Percentiles rank a stretch among this genome's conserved stretches.
phyloP scores from a whole-genome alignment of 2,329 filamentous ascomycete species.

The Aspergillus aculeatinus region DNA sequence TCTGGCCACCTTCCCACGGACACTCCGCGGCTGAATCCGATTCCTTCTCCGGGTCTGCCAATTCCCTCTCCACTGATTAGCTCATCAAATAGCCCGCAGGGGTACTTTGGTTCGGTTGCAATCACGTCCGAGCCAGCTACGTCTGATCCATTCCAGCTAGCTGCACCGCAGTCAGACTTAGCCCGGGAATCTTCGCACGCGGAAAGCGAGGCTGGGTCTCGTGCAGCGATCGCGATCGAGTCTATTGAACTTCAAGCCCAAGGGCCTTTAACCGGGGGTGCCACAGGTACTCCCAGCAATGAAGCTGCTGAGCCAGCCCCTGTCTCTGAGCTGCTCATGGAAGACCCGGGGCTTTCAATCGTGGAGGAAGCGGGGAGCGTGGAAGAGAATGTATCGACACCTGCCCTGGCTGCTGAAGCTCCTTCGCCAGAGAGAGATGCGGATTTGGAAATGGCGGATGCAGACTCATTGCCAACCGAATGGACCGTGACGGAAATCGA shows the following conservation, averaged over 20 bases:
- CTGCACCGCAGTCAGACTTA: background rate
- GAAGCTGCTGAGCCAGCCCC: background rate
- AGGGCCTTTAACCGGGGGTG: background rate
- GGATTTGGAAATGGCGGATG: background rate
- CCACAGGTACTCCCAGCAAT: background rate
- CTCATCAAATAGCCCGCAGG: slow-evolving; percentile 23
- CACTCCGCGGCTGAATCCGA: slow-evolving; percentile 40
- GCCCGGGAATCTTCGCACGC: background rate
- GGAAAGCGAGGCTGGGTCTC: background rate
- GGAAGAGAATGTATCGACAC: background rate
- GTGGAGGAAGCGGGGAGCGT: background rate
- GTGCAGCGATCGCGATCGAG: background rate
- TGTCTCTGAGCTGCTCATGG: background rate
- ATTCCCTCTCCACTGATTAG: slow-evolving; percentile 41
- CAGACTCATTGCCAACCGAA: background rate
- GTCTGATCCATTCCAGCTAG: slow-evolving; percentile 12
- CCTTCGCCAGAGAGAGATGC: background rate
- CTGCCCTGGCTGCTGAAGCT: background rate
- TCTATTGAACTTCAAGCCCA: background rate
- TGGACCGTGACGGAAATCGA: background rate
- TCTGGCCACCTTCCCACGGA: slow-evolving; percentile 27
- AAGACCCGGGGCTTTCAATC: background rate
- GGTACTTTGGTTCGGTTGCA: slow-evolving; percentile 33
- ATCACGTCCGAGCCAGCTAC: slow-evolving; percentile 13
- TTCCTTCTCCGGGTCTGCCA: slow-evolving; percentile 41